Evolutionary conservation across 1,284 basidiomycete species (phyloP).

Genomic region (Xanthoconium separans): DNA sequence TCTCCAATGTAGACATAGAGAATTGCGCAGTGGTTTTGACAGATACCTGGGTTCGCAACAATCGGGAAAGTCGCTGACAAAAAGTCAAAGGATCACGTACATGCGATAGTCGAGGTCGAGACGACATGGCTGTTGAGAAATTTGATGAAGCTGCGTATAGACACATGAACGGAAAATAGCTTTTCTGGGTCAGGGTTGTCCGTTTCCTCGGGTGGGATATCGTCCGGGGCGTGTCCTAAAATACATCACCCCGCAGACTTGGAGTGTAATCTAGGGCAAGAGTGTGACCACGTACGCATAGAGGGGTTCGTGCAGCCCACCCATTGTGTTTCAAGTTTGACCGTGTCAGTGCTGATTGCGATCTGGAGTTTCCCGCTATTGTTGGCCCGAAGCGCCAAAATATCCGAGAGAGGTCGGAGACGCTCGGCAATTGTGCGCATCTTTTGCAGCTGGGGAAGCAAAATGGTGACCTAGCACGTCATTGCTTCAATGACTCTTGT

Average conservation of each 20-base stretch:
- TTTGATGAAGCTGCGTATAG: conserved; percentile 76
- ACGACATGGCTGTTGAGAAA: conserved; percentile 83
- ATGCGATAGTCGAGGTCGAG: conserved; percentile 85
- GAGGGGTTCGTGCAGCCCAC: conserved; percentile 68
- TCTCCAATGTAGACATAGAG: conserved; percentile 91
- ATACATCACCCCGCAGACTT: background rate
- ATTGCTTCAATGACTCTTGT: conserved; percentile 3
- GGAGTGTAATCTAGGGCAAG: background rate
- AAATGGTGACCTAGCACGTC: conserved; percentile 67
- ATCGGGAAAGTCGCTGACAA: background rate
- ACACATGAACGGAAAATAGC: conserved; percentile 67
- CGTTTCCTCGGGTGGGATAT: conserved; percentile 35
- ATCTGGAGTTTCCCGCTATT: conserved; percentile 63
- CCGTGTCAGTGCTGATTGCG: conserved; percentile 66
- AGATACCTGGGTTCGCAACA: conserved; percentile 60
- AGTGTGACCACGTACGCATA: conserved; percentile 46
- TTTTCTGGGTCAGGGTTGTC: conserved; percentile 49
- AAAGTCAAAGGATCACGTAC: conserved; percentile 42
- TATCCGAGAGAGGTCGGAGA: conserved; percentile 70
- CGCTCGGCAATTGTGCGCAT: conserved; percentile 79
- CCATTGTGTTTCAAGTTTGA: conserved; percentile 82
- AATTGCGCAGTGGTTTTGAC: conserved; percentile 82
- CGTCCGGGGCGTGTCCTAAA: conserved; percentile 31
- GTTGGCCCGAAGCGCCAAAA: conserved; percentile 73
- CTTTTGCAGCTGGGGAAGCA: conserved; percentile 77